Percentiles rank a stretch among this genome's conserved stretches.
Conservation (phyloP, 2,329 filamentous ascomycete genomes). For the Lithohypha guttulata region DNA sequence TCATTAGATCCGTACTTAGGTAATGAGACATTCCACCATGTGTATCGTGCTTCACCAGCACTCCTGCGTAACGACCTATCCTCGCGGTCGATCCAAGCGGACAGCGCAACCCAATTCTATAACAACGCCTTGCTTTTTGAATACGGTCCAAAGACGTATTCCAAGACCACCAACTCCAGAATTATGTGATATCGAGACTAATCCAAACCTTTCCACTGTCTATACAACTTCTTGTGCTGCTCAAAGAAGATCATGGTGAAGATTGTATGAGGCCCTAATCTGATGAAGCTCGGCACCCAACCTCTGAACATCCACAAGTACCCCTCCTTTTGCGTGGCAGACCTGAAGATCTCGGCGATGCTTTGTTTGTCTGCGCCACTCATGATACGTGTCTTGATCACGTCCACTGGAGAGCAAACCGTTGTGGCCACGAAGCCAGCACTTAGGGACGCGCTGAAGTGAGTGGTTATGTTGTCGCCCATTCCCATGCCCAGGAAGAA, state of each 20-base stretch:
- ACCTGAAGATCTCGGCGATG: slow-evolving; percentile 40
- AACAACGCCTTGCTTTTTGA: background rate
- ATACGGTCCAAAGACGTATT: no score
- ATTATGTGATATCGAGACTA: slow-evolving; percentile 4
- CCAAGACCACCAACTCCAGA: no score
- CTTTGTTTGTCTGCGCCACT: slow-evolving; percentile 38
- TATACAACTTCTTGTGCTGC: slow-evolving; percentile 56
- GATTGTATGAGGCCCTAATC: slow-evolving; percentile 55
- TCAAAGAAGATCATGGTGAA: slow-evolving; percentile 57
- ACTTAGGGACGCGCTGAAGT: slow-evolving; percentile 51
- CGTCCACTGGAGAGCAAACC: slow-evolving; percentile 56
- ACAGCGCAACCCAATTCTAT: no score
- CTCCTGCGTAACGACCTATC: no score
- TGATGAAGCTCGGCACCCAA: slow-evolving; percentile 57
- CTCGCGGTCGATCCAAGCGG: no score
- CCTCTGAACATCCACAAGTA: slow-evolving; percentile 55
- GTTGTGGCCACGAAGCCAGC: slow-evolving; percentile 58
- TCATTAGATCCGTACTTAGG: no score
- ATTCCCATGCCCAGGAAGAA: slow-evolving; percentile 43
- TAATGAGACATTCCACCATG: no score
- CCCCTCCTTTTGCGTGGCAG: slow-evolving; percentile 48
- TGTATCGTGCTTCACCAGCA: no score
- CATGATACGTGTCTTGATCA: slow-evolving; percentile 58
- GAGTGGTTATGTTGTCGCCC: slow-evolving; percentile 47
- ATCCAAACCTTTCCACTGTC: slow-evolving; percentile 29